Evolutionary conservation across 352 stramenopile genomes (phyloP).

Genomic region (Globisporangium paddicum): DNA sequence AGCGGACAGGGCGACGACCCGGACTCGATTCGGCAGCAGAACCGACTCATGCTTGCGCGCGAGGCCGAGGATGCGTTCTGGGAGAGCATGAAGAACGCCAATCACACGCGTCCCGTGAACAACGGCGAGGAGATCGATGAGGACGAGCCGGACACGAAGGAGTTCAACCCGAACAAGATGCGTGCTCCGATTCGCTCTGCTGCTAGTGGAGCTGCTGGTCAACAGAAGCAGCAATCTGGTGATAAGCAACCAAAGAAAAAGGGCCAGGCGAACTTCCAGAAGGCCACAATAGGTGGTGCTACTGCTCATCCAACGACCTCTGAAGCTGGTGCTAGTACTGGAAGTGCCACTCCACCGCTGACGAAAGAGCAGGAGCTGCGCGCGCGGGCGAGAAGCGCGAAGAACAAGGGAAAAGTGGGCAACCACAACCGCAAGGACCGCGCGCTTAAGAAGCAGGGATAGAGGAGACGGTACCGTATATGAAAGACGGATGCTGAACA

Average conservation of each 20-base stretch:
- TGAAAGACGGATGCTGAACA: too few species aligned
- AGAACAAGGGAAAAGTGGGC: constrained; percentile 77
- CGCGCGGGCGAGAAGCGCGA: constrained; percentile 40
- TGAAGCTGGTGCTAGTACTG: neutral
- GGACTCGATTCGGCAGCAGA: constrained; percentile 49
- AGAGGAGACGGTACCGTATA: neutral
- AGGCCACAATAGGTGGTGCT: neutral
- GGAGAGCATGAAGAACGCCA: constrained; percentile 65
- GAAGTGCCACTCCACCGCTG: neutral
- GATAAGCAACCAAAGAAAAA: constrained; percentile 11
- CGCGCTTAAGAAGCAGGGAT: constrained; percentile 60
- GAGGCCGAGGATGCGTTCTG: constrained; percentile 67
- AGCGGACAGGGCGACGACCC: constrained; percentile 36
- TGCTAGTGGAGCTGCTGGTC: neutral
- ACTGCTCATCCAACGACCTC: neutral
- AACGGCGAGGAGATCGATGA: constrained; percentile 16
- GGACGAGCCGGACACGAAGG: constrained; percentile 25
- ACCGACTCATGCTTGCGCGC: constrained; percentile 41
- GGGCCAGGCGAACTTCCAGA: neutral
- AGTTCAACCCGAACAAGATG: constrained; percentile 9
- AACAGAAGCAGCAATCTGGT: constrained; percentile 15
- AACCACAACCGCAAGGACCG: constrained; percentile 85
- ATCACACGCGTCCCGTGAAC: constrained; percentile 18
- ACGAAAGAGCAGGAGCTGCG: constrained; percentile 37
- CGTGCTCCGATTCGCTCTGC: neutral